Base-by-base conservation (phyloP, 148 eudicot species). In the Bassia scoparia region DNA sequence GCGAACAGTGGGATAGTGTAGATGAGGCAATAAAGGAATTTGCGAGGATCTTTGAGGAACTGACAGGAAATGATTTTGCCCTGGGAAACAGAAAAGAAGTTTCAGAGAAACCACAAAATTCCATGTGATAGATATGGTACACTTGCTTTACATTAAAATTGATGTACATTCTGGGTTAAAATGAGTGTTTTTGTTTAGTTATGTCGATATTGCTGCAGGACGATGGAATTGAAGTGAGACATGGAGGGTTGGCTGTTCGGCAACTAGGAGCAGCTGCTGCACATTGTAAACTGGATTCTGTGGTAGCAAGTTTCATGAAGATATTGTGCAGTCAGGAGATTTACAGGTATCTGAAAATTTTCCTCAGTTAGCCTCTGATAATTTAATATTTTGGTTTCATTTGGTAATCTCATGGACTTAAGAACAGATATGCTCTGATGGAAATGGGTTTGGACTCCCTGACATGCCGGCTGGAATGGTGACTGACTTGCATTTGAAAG, bases 401-500 rank as follows among this genome's bases (percentile, higher is more conserved):
- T 2, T 41, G 23, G 17, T 15, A 52, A 21, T 72, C 23, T n/a
- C 15, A 4, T 11, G 4, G 17, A 15, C 30, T 26, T 5, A 1
- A 52, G 0, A 61, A 38, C 62, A 92, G 93, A 82, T 89, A 93
- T 80, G 94, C 95, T 29, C 41, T 93, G 79, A 89, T 87, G 92
- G 97, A 93, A 76, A 82, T 89, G 97, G 98, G 86, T 24, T 49
- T 81, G 38, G 98, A 93, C 67, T 38, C 74, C 88, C 89, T 9
- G 98, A 93, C 48, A 48, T 93, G 16, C 98, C 98, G 17, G 49
- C 85, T 70, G 98, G 88, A 21, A 93, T 93, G 97, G 85, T 93
- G 7, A 82, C 98, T 1, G 82, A 89, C 68, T 9, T 86, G 11
- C 97, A 93, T 67, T 63, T 89, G 58, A 77, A 86, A 77, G 89